Evolutionary conservation across 805 yeast genomes (phyloP).

Genomic region (Barnettozyma pratensis): DNA sequence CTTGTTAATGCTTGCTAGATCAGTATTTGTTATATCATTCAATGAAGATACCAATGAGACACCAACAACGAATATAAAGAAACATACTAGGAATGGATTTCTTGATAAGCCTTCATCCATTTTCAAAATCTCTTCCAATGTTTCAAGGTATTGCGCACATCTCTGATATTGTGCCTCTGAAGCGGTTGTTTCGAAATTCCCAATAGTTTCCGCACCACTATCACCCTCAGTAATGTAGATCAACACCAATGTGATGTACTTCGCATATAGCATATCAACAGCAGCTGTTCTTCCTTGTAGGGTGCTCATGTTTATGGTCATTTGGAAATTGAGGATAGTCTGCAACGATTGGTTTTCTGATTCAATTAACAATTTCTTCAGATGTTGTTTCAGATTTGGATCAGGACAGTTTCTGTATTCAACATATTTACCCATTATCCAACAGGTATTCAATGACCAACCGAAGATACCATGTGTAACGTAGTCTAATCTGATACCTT

Average conservation of each 20-base stretch:
- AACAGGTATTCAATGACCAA: conserved; percentile 31
- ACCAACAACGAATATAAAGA: conserved; percentile 20
- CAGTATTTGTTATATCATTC: conserved; percentile 16
- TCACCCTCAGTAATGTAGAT: conserved; percentile 16
- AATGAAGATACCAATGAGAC: conserved; percentile 18
- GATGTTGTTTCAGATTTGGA: neutral
- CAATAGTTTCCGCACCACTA: conserved; percentile 11
- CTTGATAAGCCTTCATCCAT: conserved; percentile 17
- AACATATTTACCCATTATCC: conserved; percentile 28
- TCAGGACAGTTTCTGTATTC: conserved; percentile 11
- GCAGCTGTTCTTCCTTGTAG: conserved; percentile 11
- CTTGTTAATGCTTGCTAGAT: conserved; percentile 11
- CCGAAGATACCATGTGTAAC: conserved; percentile 33
- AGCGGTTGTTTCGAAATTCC: conserved; percentile 13
- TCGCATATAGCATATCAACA: conserved; percentile 20
- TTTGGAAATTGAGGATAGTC: neutral
- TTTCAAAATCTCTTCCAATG: conserved; percentile 15
- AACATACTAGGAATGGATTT: conserved; percentile 19
- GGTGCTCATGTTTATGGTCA: conserved; percentile 8
- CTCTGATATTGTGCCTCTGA: conserved; percentile 11
- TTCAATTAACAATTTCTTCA: conserved; percentile 16
- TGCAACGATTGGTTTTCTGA: conserved; percentile 7
- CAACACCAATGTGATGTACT: conserved; percentile 16
- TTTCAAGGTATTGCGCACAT: conserved; percentile 15
- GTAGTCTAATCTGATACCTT: conserved; percentile 23